Evolutionary conservation across 1,284 basidiomycete species (phyloP).

Genomic region (Cronartium quercuum): DNA sequence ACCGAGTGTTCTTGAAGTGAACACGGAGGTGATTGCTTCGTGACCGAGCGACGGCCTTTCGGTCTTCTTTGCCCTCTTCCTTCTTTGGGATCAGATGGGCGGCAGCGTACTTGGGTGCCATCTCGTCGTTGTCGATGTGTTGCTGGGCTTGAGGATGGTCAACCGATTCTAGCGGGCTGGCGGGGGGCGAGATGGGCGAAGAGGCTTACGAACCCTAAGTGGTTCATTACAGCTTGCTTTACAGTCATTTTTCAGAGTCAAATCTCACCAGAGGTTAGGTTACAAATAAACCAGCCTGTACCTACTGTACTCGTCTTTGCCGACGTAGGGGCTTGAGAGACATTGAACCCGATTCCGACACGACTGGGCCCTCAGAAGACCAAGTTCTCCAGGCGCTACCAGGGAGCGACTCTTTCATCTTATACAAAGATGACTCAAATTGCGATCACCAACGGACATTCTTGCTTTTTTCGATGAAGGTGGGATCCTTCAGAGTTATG

Average conservation of each 20-base stretch:
- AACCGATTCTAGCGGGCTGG: neutral
- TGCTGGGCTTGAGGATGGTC: neutral
- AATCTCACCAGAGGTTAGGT: neutral
- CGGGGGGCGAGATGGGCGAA: neutral
- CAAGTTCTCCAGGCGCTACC: too few relatives aligned
- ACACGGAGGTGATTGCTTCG: conserved; percentile 96
- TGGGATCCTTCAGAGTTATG: too few relatives aligned
- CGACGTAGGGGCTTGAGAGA: too few relatives aligned
- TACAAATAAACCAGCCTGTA: neutral
- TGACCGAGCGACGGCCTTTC: conserved; percentile 61
- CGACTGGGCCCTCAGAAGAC: too few relatives aligned
- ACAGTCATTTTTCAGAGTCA: neutral
- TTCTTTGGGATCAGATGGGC: conserved; percentile 37
- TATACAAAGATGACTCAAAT: too few relatives aligned
- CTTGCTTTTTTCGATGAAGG: too few relatives aligned
- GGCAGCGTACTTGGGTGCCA: conserved; percentile 39
- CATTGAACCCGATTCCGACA: too few relatives aligned
- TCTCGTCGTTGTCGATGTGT: conserved; percentile 6
- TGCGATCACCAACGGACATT: too few relatives aligned
- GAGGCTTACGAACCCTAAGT: neutral
- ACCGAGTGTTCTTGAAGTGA: conserved; percentile 99
- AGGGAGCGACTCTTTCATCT: too few relatives aligned
- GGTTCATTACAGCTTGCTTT: neutral
- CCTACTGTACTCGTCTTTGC: too few relatives aligned
- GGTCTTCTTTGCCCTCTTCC: conserved; percentile 38